These are phyloP conservation scores for Saturnispora besseyi DNA, from an alignment of 805 yeast species.

Conservation along the genomic window DNA sequence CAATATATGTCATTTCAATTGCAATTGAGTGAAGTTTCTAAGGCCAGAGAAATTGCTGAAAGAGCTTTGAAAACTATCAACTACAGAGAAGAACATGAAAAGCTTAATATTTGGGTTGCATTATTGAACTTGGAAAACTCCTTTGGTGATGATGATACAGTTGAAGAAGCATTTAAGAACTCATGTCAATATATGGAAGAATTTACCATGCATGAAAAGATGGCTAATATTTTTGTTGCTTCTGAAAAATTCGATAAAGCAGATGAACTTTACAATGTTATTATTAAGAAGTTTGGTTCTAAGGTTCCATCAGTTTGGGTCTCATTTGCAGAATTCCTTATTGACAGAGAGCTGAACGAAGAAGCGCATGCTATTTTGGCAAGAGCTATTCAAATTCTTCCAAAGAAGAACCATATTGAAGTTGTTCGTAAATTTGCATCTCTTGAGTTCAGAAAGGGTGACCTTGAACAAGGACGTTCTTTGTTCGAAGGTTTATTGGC, in stretches of 20 bases:
- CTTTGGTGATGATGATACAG: constrained; percentile 78
- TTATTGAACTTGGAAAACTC: constrained; percentile 86
- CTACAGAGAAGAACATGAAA: constrained; percentile 87
- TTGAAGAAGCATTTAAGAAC: constrained; percentile 73
- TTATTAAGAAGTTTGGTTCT: constrained; percentile 73
- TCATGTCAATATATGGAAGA: constrained; percentile 91
- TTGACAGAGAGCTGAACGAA: constrained; percentile 47
- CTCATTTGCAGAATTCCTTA: constrained; percentile 65
- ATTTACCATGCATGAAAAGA: constrained; percentile 65
- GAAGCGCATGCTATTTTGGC: constrained; percentile 69
- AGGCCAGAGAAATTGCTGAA: constrained; percentile 87
- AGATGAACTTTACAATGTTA: constrained; percentile 51
- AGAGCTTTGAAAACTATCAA: constrained; percentile 87
- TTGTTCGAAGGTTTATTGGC: constrained; percentile 85
- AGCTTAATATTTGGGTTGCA: constrained; percentile 93
- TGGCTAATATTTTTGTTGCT: constrained; percentile 64
- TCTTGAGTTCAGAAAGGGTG: constrained; percentile 80
- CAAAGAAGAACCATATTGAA: constrained; percentile 67
- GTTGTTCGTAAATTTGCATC: constrained; percentile 84
- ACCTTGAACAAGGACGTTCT: constrained; percentile 89
- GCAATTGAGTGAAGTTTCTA: constrained; percentile 87
- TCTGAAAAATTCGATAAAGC: constrained; percentile 69
- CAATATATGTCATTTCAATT: constrained; percentile 97
- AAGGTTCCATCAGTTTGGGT: constrained; percentile 69
- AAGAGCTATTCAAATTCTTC: constrained; percentile 59